A percentile compares a stretch with the other conserved stretches of the same genome.
Evolutionary conservation across 495 filamentous ascomycete genomes (phyloP).

Genomic region (Apiosordaria backusii): DNA sequence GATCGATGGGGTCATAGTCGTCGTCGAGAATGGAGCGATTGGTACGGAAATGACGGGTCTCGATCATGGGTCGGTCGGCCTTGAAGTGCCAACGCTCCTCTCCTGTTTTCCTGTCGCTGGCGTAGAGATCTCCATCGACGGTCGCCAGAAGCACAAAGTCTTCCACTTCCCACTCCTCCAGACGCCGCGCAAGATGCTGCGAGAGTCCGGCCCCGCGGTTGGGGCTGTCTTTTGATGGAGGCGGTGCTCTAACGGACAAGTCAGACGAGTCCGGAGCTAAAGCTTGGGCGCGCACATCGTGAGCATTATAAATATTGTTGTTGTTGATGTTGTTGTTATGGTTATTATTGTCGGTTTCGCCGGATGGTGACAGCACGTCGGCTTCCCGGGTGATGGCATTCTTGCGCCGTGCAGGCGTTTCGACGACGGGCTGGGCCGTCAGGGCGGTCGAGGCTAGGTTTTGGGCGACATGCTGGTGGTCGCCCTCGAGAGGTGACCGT

Average conservation of each 20-base stretch:
- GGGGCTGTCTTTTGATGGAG: constrained; percentile 60
- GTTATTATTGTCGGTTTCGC: constrained; percentile 14
- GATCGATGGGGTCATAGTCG: constrained; percentile 62
- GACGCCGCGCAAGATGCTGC: constrained; percentile 84
- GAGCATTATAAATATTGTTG: constrained; percentile 46
- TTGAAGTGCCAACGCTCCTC: constrained; percentile 77
- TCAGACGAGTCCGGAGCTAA: constrained; percentile 87
- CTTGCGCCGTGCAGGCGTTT: constrained; percentile 29
- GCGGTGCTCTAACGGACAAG: constrained; percentile 77
- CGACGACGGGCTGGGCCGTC: constrained; percentile 27
- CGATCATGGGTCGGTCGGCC: constrained; percentile 79
- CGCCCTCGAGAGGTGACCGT: constrained; percentile 32
- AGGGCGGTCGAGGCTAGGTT: constrained; percentile 23
- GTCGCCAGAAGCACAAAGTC: constrained; percentile 99
- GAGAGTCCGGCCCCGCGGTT: constrained; percentile 58
- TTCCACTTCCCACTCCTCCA: constrained; percentile 99
- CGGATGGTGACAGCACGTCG: constrained; percentile 14
- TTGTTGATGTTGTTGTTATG: constrained; percentile 29
- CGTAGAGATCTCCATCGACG: constrained; percentile 94
- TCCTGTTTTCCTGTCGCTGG: constrained; percentile 83
- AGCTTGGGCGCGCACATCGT: constrained; percentile 90
- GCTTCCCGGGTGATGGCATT: constrained; percentile 18
- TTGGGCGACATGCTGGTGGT: constrained; percentile 25
- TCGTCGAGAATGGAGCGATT: constrained; percentile 61
- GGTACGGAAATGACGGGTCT: constrained; percentile 76